A percentile compares a stretch with the other conserved stretches of the same genome.
Evolutionary conservation across 371 early-diverging fungal species (phyloP).

Genomic region (Caulochytrium protostelioides): DNA sequence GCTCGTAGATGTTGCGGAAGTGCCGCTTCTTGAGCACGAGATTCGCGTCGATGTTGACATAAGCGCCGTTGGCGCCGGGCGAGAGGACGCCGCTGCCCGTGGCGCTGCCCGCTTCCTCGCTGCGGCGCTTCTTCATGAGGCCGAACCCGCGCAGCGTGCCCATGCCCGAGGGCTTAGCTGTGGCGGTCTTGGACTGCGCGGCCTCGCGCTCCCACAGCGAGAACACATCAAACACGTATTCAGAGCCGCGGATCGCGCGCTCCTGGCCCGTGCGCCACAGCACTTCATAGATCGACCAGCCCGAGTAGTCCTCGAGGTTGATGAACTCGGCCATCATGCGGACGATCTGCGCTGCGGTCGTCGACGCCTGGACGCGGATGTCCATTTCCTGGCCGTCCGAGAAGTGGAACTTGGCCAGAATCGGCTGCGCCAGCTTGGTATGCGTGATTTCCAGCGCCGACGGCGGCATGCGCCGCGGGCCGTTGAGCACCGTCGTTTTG

Average conservation of each 20-base stretch:
- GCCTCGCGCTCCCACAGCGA: slow-evolving; percentile 10
- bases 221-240: slow-evolving; percentile 17
- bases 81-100: too few relatives aligned
- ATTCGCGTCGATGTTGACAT: slow-evolving; percentile 6
- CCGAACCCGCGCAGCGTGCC: too few relatives aligned
- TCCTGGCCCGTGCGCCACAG: slow-evolving; percentile 8
- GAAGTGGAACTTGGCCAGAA: slow-evolving; percentile 13
- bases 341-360: slow-evolving; percentile 16
- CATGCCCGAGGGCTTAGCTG: too few relatives aligned
- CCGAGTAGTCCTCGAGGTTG: slow-evolving; percentile 9
- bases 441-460: neutral
- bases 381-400: slow-evolving; percentile 12
- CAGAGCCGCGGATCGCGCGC: slow-evolving; percentile 10
- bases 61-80: too few relatives aligned
- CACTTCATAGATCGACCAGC: slow-evolving; percentile 19
- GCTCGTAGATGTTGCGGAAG: slow-evolving; percentile 13
- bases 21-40: slow-evolving; percentile 17
- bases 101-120: too few relatives aligned
- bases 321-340: slow-evolving; percentile 13
- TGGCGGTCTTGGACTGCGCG: slow-evolving; percentile 1
- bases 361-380: slow-evolving; percentile 11
- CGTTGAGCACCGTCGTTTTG: too few relatives aligned
- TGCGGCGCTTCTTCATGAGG: too few relatives aligned
- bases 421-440: slow-evolving; percentile 3
- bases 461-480: too few relatives aligned